phyloP scores from a whole-genome alignment of 2,329 filamentous ascomycete species.

The Fusarium sp. region DNA sequence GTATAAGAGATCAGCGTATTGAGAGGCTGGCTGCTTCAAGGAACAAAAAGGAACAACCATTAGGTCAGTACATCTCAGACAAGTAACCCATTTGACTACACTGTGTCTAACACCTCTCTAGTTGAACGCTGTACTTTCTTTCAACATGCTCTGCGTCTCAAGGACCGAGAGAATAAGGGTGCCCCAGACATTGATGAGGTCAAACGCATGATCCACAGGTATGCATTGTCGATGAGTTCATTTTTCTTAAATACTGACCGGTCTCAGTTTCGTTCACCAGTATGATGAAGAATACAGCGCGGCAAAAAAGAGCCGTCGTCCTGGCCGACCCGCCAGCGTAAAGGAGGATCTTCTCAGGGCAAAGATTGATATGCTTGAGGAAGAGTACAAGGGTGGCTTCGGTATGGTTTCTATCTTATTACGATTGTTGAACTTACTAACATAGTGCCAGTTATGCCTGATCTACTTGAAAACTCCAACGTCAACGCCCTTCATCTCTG shows the following conservation, averaged over 20 bases:
- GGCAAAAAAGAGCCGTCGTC: slow-evolving; percentile 76
- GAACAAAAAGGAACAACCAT: slow-evolving; percentile 79
- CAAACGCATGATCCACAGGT: slow-evolving; percentile 73
- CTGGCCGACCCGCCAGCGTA: slow-evolving; percentile 82
- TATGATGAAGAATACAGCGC: slow-evolving; percentile 77
- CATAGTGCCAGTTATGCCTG: slow-evolving; percentile 72
- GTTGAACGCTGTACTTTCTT: slow-evolving; percentile 70
- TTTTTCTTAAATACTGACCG: neutral
- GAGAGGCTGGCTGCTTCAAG: slow-evolving; percentile 77
- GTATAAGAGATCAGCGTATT: slow-evolving; percentile 85
- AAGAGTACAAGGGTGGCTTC: slow-evolving; percentile 87
- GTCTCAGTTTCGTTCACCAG: slow-evolving; percentile 71
- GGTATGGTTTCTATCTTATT: slow-evolving; percentile 65
- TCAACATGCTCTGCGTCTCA: slow-evolving; percentile 70
- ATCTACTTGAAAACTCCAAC: slow-evolving; percentile 77
- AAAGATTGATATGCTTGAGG: slow-evolving; percentile 77
- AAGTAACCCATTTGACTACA: neutral
- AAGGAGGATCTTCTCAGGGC: slow-evolving; percentile 83
- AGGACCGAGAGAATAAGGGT: slow-evolving; percentile 63
- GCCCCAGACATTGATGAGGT: slow-evolving; percentile 69
- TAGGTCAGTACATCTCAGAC: slow-evolving; percentile 65
- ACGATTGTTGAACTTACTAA: slow-evolving; percentile 33
- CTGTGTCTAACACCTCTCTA: slow-evolving; percentile 28
- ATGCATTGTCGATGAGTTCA: slow-evolving; percentile 42
- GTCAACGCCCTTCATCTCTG: slow-evolving; percentile 76